A percentile compares a stretch with the other conserved stretches of the same genome.
Conservation (phyloP, 2,329 filamentous ascomycete genomes). For the Ophiobolus disseminans region DNA sequence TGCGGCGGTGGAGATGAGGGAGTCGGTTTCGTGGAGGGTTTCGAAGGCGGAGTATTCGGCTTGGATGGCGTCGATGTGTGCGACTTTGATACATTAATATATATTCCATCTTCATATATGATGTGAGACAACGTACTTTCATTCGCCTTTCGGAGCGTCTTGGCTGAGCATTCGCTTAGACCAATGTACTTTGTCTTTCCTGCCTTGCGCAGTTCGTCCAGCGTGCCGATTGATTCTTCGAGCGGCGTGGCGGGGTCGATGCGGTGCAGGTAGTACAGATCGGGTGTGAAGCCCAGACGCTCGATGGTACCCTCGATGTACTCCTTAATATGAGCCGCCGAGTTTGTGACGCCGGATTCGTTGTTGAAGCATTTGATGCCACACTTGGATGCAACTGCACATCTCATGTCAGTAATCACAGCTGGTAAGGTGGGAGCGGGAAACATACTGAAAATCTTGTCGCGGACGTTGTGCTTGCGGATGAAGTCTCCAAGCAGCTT, state of each 20-base stretch:
- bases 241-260: conserved; percentile 47
- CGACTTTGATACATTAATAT: conserved; percentile 33
- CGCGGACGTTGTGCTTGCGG: conserved; percentile 32
- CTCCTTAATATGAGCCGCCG: conserved; percentile 47
- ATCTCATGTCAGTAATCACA: neutral
- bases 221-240: conserved; percentile 55
- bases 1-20: conserved; percentile 45
- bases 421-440: neutral
- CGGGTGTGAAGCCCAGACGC: conserved; percentile 47
- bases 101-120: neutral
- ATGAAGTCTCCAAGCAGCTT: conserved; percentile 38
- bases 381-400: conserved; percentile 36
- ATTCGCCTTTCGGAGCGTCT: conserved; percentile 56
- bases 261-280: conserved; percentile 53
- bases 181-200: conserved; percentile 60
- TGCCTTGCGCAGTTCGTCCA: conserved; percentile 47
- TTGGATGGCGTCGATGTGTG: conserved; percentile 57
- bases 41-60: conserved; percentile 60
- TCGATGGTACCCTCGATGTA: conserved; percentile 50
- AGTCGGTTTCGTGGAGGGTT: conserved; percentile 51
- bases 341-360: conserved; percentile 49
- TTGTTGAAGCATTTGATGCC: conserved; percentile 41
- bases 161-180: conserved; percentile 53
- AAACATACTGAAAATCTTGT: conserved; percentile 29
- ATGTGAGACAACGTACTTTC: conserved; percentile 19